Base-by-base conservation (phyloP, 2,329 filamentous ascomycete species). In the Nemania sp. region DNA sequence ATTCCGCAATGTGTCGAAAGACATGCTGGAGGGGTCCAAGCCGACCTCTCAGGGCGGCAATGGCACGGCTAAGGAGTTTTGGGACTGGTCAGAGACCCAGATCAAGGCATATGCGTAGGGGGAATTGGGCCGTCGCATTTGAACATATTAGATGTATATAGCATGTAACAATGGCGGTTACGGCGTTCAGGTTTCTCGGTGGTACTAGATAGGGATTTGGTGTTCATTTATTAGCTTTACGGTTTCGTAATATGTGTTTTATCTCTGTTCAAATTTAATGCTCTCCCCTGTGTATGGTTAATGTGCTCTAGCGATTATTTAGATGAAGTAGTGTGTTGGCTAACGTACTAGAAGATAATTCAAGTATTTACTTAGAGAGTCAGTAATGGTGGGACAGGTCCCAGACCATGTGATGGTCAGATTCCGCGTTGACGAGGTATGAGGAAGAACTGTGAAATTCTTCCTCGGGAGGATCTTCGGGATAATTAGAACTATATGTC, bases 1-100 rank as follows among this genome's bases (percentile, higher is more conserved):
- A 49, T 45, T 62, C 32, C 51, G 49, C 45, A 13, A 53, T 11
- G 58, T 62, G 32, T 62, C 49, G 35, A 22, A 53, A 5, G 59
- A 54, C 2, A 20, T 62, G 49, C 18, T 54, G 1, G 59, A 43
- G 41, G 49, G 15, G 10, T 22, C 59, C 7, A 62, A 43, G 38
- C 15, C 51, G 26, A 47, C 18, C 11, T 38, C 47, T 5, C 20
- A 52, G 57, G 41, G 35, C 13, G 59, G 59, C 49, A 47, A 35
- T 13, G 49, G 20, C 20, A 35, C 41, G 6, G 59, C 49, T 8
- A 3, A n/a, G 22, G 26, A 35, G 24, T 62, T 62, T 45, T 62
- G 49, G 59, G 15, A 1, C 1, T 62, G 49, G 59, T 22, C 47
- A 15, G 59, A 62, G 49, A 32, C 35, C 5, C 49, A 62, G 49